A percentile compares a stretch with the other conserved stretches of the same genome.
Evolutionary conservation across 176 grass and related monocot genomes (phyloP).

Genomic region (Tuctoria greenei): DNA sequence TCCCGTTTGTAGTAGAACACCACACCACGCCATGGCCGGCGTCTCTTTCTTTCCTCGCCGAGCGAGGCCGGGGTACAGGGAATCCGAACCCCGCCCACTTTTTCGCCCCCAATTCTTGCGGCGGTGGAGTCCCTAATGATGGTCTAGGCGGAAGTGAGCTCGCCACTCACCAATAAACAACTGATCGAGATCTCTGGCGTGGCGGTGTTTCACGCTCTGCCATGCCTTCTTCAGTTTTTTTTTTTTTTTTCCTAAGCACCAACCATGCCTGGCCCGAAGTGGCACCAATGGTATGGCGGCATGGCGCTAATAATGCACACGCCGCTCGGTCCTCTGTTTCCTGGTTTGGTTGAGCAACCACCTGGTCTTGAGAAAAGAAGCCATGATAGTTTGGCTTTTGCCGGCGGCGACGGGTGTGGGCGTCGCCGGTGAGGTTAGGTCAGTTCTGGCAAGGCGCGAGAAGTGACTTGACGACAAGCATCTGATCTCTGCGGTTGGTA

Average conservation of each 20-base stretch:
- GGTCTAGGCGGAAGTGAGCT: slow-evolving; percentile 36
- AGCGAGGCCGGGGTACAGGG: slow-evolving; percentile 27
- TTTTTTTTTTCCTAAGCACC: background rate
- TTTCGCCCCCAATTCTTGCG: slow-evolving; percentile 39
- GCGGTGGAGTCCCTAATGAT: slow-evolving; percentile 62
- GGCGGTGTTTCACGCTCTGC: slow-evolving; percentile 23
- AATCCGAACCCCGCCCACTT: slow-evolving; percentile 48
- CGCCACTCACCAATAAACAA: slow-evolving; percentile 46
- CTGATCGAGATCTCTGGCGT: slow-evolving; percentile 5
- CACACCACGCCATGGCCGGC: background rate
- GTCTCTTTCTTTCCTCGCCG: slow-evolving; percentile 5
- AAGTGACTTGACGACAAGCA: background rate
- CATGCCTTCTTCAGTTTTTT: background rate
- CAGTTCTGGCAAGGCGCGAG: background rate
- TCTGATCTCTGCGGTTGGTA: background rate
- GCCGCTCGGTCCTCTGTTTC: background rate
- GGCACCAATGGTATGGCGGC: background rate
- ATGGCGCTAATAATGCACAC: slow-evolving; percentile 15
- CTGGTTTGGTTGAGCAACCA: background rate
- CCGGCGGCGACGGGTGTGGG: background rate
- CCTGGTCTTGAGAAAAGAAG: background rate
- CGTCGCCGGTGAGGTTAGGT: background rate
- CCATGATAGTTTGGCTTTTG: slow-evolving; percentile 10
- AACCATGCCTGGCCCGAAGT: slow-evolving; percentile 13
- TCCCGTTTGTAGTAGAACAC: background rate